Evolutionary conservation across 305 asterid species (phyloP), one percentile per base, ranked within the genome.

Genomic region (Plantago rigida): DNA sequence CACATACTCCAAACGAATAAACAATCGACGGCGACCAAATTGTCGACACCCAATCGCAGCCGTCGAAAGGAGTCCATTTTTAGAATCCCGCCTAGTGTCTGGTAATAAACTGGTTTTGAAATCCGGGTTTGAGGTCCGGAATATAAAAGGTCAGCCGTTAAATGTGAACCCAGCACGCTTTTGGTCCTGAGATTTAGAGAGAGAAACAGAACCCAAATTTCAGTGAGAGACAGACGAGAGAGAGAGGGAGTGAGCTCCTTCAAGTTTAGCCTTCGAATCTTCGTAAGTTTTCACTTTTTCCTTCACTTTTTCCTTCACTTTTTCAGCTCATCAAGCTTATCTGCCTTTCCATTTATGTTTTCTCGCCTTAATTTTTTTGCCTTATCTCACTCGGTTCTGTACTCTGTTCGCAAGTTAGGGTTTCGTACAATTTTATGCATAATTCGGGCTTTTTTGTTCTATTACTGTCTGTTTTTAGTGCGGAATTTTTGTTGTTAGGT

Each of bases 71-170:
- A 22, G 26, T 54, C 44, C 70, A 5, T 41, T 59, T 63, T 70
- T 62, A 71, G 70, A 71, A 71, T 73, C 65, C 77, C 81, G 88
- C 83, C 81, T 59, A 60, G 81, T 67, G 82, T 79, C 82, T 53
- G 70, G 82, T 81, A 77, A 76, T 75, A 67, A 82, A 83, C 71
- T 60, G 71, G 66, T 65, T 79, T 76, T 75, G 70, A 86, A 79
- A 79, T 79, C 87, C 84, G 81, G 73, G 63, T 79, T 78, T 84
- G 80, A 74, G 75, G 84, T 89, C 95, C 97, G 97, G 72, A 9
- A 3, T 70, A 76, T 73, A 74, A 77, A 44, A 51, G 36, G 17
- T 50, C 66, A 57, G 61, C 63, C 64, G 65, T 68, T 9, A 36
- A 70, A 62, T 51, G 60, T 54, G 67, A 69, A 53, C 56, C 51